Evolutionary conservation across 1,139 yeast genomes (phyloP).

Genomic region (Sugiyamaella grinbergsii): DNA sequence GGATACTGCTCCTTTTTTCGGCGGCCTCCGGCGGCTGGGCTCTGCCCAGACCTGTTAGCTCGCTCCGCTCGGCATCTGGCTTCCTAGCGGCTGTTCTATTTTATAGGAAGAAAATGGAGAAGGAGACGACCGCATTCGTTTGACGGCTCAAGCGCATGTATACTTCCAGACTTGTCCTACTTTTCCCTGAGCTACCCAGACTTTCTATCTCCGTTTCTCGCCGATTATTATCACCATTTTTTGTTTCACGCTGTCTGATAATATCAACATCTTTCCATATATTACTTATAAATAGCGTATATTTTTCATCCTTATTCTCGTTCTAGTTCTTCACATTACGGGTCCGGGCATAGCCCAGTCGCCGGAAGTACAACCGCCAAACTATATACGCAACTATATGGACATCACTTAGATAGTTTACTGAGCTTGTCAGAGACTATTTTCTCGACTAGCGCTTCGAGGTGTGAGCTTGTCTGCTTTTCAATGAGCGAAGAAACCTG

Average conservation of each 20-base stretch:
- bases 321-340: neutral
- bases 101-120: too few relatives aligned
- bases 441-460: conserved; percentile 50
- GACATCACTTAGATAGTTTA: conserved; percentile 3
- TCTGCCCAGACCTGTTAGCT: conserved; percentile 9
- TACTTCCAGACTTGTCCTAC: too few relatives aligned
- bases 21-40: conserved; percentile 17
- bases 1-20: neutral
- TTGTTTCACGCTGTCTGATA: too few relatives aligned
- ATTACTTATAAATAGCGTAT: too few relatives aligned
- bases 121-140: too few relatives aligned
- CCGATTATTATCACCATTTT: too few relatives aligned
- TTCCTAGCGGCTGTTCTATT: too few relatives aligned
- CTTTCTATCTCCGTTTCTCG: too few relatives aligned
- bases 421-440: conserved; percentile 42
- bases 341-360: neutral
- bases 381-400: neutral
- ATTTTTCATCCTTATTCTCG: too few relatives aligned
- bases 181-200: too few relatives aligned
- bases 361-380: neutral
- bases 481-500: conserved; percentile 69
- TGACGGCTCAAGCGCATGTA: too few relatives aligned
- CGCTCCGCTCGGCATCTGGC: conserved; percentile 5
- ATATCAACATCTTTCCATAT: too few relatives aligned
- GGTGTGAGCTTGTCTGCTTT: conserved; percentile 43